Base-by-base conservation (phyloP, 139 green algal genomes). In the Choricystis sp. region DNA sequence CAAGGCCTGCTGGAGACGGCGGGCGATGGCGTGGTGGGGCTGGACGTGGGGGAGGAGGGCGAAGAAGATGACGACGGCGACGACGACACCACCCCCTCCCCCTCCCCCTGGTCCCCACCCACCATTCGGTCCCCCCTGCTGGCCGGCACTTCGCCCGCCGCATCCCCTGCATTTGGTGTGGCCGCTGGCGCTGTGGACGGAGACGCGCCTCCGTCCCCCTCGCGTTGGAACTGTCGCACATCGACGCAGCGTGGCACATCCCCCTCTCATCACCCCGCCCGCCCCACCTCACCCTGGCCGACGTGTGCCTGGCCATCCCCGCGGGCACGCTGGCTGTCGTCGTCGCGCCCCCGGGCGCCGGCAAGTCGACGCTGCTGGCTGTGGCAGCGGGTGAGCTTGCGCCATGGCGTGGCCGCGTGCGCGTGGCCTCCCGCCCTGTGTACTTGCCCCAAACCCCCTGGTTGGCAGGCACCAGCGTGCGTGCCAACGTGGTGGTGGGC, bases 351-450 rank as follows among this genome's bases (percentile, higher is more conserved):
- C 76, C 88, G 23, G 87, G 87, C 29, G 62, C 73, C 28, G 86
- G 87, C 26, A 94, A 92, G 70, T 81, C 62, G 56, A 73, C 70
- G 20, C 74, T 95, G 55, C 72, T 95, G 55, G 56, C 68, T 9
- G 85, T 83, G 20, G 48, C 88, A 16, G 66, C 86, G 19, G 85
- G 82, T 0, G 84, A 94, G 69, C 64, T 90, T 62, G 58, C 64
- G 23, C 24, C 57, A n/a, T 20, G 62, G 31, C 28, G 23, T 26
- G 66, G 67, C 26, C 23, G 49, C 30, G 55, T 57, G 56, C 19
- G 55, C 24, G 25, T 74, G 23, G 4, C 30, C 19, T 60, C 64
- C 49, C 59, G 3, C 1, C 56, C 77, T 3, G 78, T 77, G 19
- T 92, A 84, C 66, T 79, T 80, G 3, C 30, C 67, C 3, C 82